A percentile compares a stretch with the other conserved stretches of the same genome.
Evolutionary conservation across 768 basidiomycete species (phyloP).

Genomic region (Postia placenta): DNA sequence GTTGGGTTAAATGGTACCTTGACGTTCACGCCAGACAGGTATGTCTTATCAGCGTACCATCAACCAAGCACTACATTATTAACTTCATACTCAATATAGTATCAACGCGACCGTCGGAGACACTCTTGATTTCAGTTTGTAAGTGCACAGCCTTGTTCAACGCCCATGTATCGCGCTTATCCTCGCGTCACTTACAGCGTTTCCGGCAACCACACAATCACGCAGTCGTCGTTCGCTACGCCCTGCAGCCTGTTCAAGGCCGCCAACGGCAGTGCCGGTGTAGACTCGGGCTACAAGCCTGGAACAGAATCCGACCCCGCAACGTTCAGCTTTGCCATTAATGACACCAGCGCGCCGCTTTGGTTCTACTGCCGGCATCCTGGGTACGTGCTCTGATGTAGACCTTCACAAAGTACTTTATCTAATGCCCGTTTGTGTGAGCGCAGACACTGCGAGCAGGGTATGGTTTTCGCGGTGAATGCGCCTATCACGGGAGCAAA

Average conservation of each 20-base stretch:
- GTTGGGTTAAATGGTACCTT: neutral
- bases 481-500: neutral
- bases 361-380: neutral
- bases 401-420: too few species aligned
- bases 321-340: neutral
- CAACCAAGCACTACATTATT: too few species aligned
- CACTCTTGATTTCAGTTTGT: neutral
- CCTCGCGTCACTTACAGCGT: neutral
- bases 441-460: neutral
- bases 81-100: too few species aligned
- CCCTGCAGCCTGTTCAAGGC: neutral
- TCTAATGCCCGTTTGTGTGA: too few species aligned
- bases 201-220: neutral
- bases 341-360: neutral
- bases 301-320: neutral
- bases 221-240: neutral
- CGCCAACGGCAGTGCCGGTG: neutral
- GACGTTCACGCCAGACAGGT: neutral
- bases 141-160: neutral
- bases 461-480: neutral
- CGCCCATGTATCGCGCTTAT: neutral
- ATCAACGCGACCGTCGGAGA: neutral
- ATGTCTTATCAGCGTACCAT: too few species aligned
- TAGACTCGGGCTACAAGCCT: neutral
- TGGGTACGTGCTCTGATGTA: neutral